These are phyloP conservation scores for Cordyceps cateniannulata DNA, from an alignment of 2,329 filamentous ascomycete genomes.

Conservation along the genomic window DNA sequence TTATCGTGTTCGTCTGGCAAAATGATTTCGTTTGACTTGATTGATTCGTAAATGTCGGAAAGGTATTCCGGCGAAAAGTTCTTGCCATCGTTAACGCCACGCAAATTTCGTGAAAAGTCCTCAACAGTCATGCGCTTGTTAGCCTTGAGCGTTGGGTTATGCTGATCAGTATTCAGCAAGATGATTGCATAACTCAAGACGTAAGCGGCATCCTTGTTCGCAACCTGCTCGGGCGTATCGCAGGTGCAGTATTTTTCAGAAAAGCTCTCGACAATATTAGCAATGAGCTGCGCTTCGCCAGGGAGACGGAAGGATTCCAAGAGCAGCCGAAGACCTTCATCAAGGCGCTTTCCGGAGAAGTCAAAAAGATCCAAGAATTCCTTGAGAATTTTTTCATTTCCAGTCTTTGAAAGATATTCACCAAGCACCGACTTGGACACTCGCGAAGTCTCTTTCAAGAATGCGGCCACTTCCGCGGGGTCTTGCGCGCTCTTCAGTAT, in stretches of 20 bases:
- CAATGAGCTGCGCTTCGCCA: conserved; percentile 87
- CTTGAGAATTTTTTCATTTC: conserved; percentile 76
- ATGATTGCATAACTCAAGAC: conserved; percentile 94
- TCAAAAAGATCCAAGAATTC: conserved; percentile 85
- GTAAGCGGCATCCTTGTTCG: conserved; percentile 80
- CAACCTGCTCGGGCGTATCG: conserved; percentile 65
- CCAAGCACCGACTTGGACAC: conserved; percentile 87
- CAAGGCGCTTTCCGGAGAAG: conserved; percentile 77
- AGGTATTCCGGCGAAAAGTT: conserved; percentile 83
- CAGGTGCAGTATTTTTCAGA: conserved; percentile 74
- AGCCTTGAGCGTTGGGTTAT: conserved; percentile 81
- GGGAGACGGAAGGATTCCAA: conserved; percentile 89
- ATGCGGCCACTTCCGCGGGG: conserved; percentile 72
- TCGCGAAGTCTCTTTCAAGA: conserved; percentile 79
- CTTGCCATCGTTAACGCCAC: conserved; percentile 78
- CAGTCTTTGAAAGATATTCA: conserved; percentile 87
- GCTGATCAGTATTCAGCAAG: conserved; percentile 94
- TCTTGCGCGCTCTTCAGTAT: conserved; percentile 74
- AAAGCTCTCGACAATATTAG: conserved; percentile 84
- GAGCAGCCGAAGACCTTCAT: conserved; percentile 83
- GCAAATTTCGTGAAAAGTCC: conserved; percentile 83
- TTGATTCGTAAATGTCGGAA: conserved; percentile 81
- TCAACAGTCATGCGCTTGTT: conserved; percentile 76
- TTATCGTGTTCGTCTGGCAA: conserved; percentile 96
- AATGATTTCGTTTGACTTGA: conserved; percentile 91